These are phyloP conservation scores for Ophiorrhiza pumila DNA, from an alignment of 257 asterid species.

Conservation along the genomic window DNA sequence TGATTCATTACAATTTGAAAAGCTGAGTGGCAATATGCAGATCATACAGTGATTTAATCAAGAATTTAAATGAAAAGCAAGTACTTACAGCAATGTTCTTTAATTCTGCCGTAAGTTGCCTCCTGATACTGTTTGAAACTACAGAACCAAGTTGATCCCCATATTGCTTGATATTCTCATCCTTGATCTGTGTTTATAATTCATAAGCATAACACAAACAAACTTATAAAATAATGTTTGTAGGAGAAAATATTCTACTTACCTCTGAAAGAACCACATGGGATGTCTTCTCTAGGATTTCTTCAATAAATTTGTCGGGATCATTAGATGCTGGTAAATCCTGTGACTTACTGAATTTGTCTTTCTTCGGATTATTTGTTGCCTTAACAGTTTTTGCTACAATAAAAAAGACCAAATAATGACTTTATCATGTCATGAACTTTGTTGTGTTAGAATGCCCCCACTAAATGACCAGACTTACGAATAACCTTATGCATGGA, in stretches of 20 bases:
- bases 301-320: slow-evolving; percentile 66
- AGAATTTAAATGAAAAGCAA: background rate
- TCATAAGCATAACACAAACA: background rate
- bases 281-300: slow-evolving; percentile 57
- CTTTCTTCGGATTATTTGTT: slow-evolving; percentile 39
- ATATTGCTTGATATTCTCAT: slow-evolving; percentile 36
- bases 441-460: too few species aligned
- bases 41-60: background rate
- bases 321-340: slow-evolving; percentile 35
- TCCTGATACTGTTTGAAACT: slow-evolving; percentile 37
- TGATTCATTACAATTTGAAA: background rate
- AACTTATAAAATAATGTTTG: background rate
- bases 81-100: slow-evolving; percentile 51
- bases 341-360: slow-evolving; percentile 32
- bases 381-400: slow-evolving; percentile 44
- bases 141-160: slow-evolving; percentile 45
- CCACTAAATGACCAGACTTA: background rate
- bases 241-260: slow-evolving; percentile 9
- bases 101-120: slow-evolving; percentile 53
- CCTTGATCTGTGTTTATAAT: slow-evolving; percentile 36
- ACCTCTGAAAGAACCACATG: slow-evolving; percentile 60
- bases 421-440: background rate
- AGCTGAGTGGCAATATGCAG: background rate
- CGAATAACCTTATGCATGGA: background rate
- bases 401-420: background rate